Evolutionary conservation across 176 grass and related monocot species (phyloP).

Genomic region (Secale cereale): DNA sequence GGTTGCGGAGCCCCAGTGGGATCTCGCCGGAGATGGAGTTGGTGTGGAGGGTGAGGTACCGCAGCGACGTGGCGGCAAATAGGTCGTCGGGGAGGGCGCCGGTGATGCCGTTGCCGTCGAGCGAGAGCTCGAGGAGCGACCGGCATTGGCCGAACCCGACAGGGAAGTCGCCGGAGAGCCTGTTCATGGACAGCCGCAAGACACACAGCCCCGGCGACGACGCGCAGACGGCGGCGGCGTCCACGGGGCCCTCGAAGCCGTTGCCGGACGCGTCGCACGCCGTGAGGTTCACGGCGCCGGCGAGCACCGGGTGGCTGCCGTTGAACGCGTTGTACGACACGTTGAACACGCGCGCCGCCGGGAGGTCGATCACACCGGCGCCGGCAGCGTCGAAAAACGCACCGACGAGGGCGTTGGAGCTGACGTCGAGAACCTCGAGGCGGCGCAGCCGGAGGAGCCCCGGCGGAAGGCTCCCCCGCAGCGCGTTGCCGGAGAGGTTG

Average conservation of each 20-base stretch:
- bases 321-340: constrained; percentile 50
- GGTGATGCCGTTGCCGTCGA: constrained; percentile 50
- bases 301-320: constrained; percentile 35
- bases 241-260: constrained; percentile 14
- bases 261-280: constrained; percentile 41
- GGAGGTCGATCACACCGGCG: constrained; percentile 3
- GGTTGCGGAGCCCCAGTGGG: constrained; percentile 35
- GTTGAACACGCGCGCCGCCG: constrained; percentile 34
- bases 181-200: constrained; percentile 45
- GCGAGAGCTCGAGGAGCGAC: constrained; percentile 39
- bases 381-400: background rate
- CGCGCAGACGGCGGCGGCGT: constrained; percentile 23
- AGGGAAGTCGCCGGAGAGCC: constrained; percentile 34
- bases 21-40: constrained; percentile 46
- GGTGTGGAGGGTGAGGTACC: constrained; percentile 31
- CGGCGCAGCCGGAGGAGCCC: constrained; percentile 28
- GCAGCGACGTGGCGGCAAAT: constrained; percentile 32
- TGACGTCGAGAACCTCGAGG: constrained; percentile 46
- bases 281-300: constrained; percentile 11
- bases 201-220: constrained; percentile 3
- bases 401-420: constrained; percentile 23
- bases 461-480: constrained; percentile 35
- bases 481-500: constrained; percentile 51
- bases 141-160: constrained; percentile 42
- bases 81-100: constrained; percentile 44